Evolutionary conservation across 2,329 filamentous ascomycete species (phyloP).

Genomic region (Arthrobotrys musiformis): DNA sequence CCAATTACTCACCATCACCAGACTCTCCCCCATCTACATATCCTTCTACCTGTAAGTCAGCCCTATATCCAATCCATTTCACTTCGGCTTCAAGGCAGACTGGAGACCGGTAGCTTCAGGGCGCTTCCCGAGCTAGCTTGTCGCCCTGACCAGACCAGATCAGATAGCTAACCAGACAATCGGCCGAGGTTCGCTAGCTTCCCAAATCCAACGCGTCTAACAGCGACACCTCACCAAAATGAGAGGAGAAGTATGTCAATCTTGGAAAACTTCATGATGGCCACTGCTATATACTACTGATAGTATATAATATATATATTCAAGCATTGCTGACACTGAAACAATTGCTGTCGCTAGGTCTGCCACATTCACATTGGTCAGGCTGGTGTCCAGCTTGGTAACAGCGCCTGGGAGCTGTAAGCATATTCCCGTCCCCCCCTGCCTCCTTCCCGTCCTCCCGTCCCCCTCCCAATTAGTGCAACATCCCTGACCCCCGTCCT

Average conservation of each 20-base stretch:
- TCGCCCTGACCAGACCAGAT: not conserved
- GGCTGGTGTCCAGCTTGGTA: constrained; percentile 75
- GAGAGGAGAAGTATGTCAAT: constrained; percentile 51
- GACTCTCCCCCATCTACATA: not conserved
- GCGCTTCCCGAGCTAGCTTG: not conserved
- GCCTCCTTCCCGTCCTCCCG: not conserved
- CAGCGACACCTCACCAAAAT: constrained; percentile 41
- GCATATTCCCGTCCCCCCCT: constrained; percentile 59
- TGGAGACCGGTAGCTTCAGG: not conserved
- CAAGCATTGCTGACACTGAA: constrained; percentile 19
- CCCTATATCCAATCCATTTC: not conserved
- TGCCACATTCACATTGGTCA: constrained; percentile 76
- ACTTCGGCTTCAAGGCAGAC: not conserved
- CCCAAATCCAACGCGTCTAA: constrained; percentile 42
- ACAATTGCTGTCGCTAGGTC: constrained; percentile 66
- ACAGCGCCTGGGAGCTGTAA: constrained; percentile 76
- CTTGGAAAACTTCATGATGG: not conserved
- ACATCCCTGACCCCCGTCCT: constrained; percentile 52
- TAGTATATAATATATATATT: not conserved
- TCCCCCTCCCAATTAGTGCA: not conserved
- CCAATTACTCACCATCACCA: not conserved
- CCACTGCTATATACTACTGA: not conserved
- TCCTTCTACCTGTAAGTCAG: not conserved
- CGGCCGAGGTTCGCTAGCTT: constrained; percentile 22
- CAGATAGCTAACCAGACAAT: constrained; percentile 14